Base-by-base conservation (phyloP, 331 rosid genomes). In the Quercus lobata region DNA sequence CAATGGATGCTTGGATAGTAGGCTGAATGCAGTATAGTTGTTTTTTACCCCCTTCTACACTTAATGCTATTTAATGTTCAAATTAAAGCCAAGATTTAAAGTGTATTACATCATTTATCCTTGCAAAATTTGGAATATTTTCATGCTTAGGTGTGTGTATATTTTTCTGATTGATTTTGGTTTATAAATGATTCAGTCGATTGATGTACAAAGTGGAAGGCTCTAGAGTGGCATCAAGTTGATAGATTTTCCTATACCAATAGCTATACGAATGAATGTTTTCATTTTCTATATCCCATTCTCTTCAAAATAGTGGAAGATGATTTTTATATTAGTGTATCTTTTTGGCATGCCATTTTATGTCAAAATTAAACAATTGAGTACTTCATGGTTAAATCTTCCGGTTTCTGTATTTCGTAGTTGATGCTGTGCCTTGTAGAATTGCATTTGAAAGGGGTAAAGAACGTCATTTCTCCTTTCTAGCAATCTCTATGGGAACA, bases 361-460 rank as follows among this genome's bases (percentile, higher is more conserved):
- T 35, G 10, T 46, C 35, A 52, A 21, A 34, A 17, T 69, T 76
- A 5, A 8, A 76, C 55, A 71, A 29, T 57, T 11, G 1, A 46
- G 34, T 69, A 56, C 24, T 72, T 71, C 4, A 35, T 78, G 49
- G 29, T 69, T 35, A 82, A 75, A 55, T 81, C 49, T 49, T 77
- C 73, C 7, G 56, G 62, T 62, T 79, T 21, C 78, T 89, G 68
- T 62, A 60, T 22, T 76, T 71, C 82, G 87, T 86, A 94, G 98
- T 75, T 83, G 85, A 84, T 80, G 90, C 96, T 0, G 81, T 94
- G 81, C 91, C 96, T 79, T 94, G 98, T 84, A 88, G 94, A 84
- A 90, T 94, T 81, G 89, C 97, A 8, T 94, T 94, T 60, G 97
- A 90, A 90, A 88, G 91, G 81, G 96, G 97, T 57, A 94, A 86